Percentiles rank a stretch among this genome's conserved stretches.
These are phyloP conservation scores for Chlamydomonas reinhardtii DNA, from an alignment of 163 green algal genomes.

Conservation along the genomic window DNA sequence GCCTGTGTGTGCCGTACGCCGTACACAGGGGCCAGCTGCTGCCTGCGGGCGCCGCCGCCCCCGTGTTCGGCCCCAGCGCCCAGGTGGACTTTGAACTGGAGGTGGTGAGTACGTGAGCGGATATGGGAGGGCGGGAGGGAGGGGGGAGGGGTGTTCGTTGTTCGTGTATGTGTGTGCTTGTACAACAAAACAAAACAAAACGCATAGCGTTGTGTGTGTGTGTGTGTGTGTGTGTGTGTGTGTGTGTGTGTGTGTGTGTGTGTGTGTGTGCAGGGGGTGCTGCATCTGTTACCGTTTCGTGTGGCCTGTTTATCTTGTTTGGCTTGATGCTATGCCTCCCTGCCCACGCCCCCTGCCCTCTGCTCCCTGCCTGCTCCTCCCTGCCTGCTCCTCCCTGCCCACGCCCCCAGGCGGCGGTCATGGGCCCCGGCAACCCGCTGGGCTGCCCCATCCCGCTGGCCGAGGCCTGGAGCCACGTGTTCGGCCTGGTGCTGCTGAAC, in stretches of 20 bases:
- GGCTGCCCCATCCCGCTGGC: constrained; percentile 75
- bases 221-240: too few relatives aligned
- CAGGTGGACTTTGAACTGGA: constrained; percentile 95
- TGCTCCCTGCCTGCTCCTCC: neutral
- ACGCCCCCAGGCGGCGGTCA: constrained; percentile 67
- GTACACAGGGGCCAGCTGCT: constrained; percentile 67
- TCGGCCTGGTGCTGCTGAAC: constrained; percentile 94
- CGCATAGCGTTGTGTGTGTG: too few relatives aligned
- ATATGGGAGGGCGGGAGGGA: too few relatives aligned
- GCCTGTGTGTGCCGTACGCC: too few relatives aligned
- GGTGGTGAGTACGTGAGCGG: constrained; percentile 89
- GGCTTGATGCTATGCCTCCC: too few relatives aligned
- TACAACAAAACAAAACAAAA: too few relatives aligned
- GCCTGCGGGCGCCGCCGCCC: neutral
- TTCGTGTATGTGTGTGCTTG: too few relatives aligned
- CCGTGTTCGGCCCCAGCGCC: constrained; percentile 51
- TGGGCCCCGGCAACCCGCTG: constrained; percentile 86
- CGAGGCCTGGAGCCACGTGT: constrained; percentile 83
- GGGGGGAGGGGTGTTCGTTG: neutral
- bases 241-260: too few relatives aligned
- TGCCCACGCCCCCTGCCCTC: too few relatives aligned
- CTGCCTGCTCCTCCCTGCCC: neutral
- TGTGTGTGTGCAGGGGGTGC: too few relatives aligned
- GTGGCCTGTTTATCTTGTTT: too few relatives aligned
- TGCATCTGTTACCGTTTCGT: too few relatives aligned